Percentiles rank a stretch among this genome's conserved stretches.
phyloP scores from a whole-genome alignment of 2,329 filamentous ascomycete species.

The Ascocoryne sarcoides region DNA sequence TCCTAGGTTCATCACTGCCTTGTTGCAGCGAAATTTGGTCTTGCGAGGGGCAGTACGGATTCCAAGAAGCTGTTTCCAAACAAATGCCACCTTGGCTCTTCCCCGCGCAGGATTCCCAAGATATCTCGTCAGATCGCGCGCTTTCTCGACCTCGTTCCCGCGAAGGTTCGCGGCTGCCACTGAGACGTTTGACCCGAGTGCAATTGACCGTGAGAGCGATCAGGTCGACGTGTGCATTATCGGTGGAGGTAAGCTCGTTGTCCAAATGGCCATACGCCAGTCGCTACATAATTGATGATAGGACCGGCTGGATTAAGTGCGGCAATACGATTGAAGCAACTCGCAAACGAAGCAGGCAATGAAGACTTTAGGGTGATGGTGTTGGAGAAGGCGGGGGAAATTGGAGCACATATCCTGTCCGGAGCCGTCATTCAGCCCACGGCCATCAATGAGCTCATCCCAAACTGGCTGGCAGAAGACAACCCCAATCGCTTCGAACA shows the following conservation, averaged over 20 bases:
- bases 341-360: slow-evolving; percentile 89
- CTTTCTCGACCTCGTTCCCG: slow-evolving; percentile 36
- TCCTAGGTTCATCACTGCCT: slow-evolving; percentile 20
- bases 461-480: slow-evolving; percentile 83
- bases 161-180: slow-evolving; percentile 37
- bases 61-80: slow-evolving; percentile 11
- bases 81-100: slow-evolving; percentile 12
- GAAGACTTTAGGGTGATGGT: slow-evolving; percentile 91
- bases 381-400: slow-evolving; percentile 88
- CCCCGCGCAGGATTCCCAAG: slow-evolving; percentile 14
- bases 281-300: slow-evolving; percentile 23
- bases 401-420: slow-evolving; percentile 91
- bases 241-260: slow-evolving; percentile 57
- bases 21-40: slow-evolving; percentile 20
- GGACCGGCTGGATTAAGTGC: slow-evolving; percentile 88
- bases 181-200: slow-evolving; percentile 55
- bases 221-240: slow-evolving; percentile 96
- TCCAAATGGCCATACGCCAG: background rate
- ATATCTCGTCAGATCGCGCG: slow-evolving; percentile 26
- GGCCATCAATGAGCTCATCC: slow-evolving; percentile 81
- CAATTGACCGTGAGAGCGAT: slow-evolving; percentile 79
- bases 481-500: slow-evolving; percentile 84
- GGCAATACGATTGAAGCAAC: slow-evolving; percentile 89
- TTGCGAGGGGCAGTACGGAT: slow-evolving; percentile 14
- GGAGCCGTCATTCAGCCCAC: slow-evolving; percentile 90